Base-by-base conservation (phyloP, 371 early-diverging fungal genomes). In the Mucor plumbeus region DNA sequence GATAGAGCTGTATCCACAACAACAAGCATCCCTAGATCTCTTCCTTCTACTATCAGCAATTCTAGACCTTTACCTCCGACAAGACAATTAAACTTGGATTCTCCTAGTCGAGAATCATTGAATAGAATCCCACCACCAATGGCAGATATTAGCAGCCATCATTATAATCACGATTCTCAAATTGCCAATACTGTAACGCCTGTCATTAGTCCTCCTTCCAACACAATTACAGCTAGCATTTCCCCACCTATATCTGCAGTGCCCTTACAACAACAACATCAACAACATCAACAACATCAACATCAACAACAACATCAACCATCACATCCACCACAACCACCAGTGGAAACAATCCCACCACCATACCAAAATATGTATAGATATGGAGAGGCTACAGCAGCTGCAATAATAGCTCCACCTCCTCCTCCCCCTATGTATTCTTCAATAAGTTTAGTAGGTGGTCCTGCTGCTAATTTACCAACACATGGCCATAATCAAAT, bases 401-500 rank as follows among this genome's bases (percentile, higher is more conserved):
- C 39, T 35, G 58, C 62, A 10, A 41, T 59, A 15, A 70, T 74
- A 38, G 70, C 77, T 34, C 65, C 73, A 9, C 64, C 59, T 6
- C 57, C 68, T 13, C 63, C 73, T 21, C 63, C 63, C 39, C 72
- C 78, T 7, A 61, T 70, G 43, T 73, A 59, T 44, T 54, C 62
- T 44, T 21, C 43, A 43, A 55, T 72, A 54, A 71, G 62, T 41
- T 39, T 75, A 19, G 77, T 81, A 13, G 78, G 84, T 26, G 84
- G 84, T 4, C 78, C 82, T 14, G 78, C 75, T 14, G 84, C 80
- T 39, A 63, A 72, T 43, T 60, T 79, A 43, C 78, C 82, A 6
- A 74, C 74, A 4, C 79, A 75, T 56, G 84, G 82, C 3, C 75
- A 74, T 19, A 81, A 81, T 43, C 88, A 85, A 65, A 83, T 88